Evolutionary conservation across 1,284 basidiomycete genomes (phyloP), one percentile per base, ranked within the genome.

Genomic region (Boletus sp.): DNA sequence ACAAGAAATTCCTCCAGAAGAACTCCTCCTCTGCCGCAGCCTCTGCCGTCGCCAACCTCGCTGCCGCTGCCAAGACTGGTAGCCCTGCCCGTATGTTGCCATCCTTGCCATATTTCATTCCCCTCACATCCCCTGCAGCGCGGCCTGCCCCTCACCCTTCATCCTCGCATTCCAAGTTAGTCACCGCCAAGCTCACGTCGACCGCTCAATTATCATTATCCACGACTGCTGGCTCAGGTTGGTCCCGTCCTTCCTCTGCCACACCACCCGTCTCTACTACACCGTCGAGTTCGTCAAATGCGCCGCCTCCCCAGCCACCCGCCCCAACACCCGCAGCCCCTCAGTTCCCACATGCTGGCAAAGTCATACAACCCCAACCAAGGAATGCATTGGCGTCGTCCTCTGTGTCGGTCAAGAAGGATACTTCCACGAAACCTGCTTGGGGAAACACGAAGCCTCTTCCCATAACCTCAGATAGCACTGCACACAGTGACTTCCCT

Each of bases 1-100:
- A 89, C 74, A 94, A 93, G 78, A 91, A 91, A 69, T 96, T 95
- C 67, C 73, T 95, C 41, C 88, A 91, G 72, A 93, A 94, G 75
- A 86, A 84, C 46, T 78, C 56, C 13, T 52, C 65, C 27, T 45
- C 66, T 10, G 41, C 49, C 5, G 64, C 78, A 27, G 60, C 73
- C 30, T 72, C 78, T 8, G 46, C 47, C 23, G 53, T 58, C 46
- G 66, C 72, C 42, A 62, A 69, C 41, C 68, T 75, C 49, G 57
- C 70, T 50, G 67, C 73, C 4, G 59, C 57, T 46, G 54, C 67
- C 45, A 88, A 84, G 68, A 54, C 73, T 19, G 76, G 75, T 16
- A 74, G 69, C 52, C 60, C 75, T 45, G 66, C 69, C 55, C 71
- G 83, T 86, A 64, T 61, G 81, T 74, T 36, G 4, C 20, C 33